These are phyloP conservation scores for Heritiera fomes DNA, from an alignment of 345 rosid genomes.

Conservation along the genomic window DNA sequence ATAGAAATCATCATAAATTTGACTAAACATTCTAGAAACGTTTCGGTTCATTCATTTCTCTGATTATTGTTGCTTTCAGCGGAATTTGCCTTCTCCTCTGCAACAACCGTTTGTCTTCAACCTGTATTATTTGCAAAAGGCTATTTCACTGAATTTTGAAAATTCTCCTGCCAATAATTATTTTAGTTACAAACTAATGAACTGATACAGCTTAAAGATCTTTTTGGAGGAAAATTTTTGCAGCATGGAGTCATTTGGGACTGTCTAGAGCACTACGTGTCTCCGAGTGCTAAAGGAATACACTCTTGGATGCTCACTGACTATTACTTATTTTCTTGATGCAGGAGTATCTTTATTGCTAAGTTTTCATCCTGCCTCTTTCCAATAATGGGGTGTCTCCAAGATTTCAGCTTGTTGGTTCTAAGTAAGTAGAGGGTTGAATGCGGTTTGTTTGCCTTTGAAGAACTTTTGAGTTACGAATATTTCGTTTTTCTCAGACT, in stretches of 20 bases:
- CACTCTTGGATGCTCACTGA: not conserved
- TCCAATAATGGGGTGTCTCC: slow-evolving; percentile 16
- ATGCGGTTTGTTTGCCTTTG: not conserved
- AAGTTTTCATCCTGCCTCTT: not conserved
- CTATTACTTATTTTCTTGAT: not conserved
- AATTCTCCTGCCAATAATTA: not conserved
- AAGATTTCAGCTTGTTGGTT: slow-evolving; percentile 25
- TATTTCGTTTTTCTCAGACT: not conserved
- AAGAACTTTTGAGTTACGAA: slow-evolving; percentile 22
- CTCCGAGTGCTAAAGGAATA: not conserved
- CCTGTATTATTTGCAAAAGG: not conserved
- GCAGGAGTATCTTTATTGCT: slow-evolving; percentile 21
- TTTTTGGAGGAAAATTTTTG: not conserved
- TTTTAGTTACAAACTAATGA: not conserved
- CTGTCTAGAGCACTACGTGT: not conserved
- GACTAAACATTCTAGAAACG: not conserved
- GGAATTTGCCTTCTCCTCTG: not conserved
- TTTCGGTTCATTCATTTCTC: not conserved
- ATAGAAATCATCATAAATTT: not conserved
- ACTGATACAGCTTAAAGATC: not conserved
- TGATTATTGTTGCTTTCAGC: not conserved
- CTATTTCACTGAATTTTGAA: not conserved
- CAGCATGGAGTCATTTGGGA: not conserved
- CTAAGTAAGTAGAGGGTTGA: slow-evolving; percentile 16
- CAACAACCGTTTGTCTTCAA: not conserved